Conservation (phyloP, 805 yeast species). For the Cyberlindnera galapagoensis region DNA sequence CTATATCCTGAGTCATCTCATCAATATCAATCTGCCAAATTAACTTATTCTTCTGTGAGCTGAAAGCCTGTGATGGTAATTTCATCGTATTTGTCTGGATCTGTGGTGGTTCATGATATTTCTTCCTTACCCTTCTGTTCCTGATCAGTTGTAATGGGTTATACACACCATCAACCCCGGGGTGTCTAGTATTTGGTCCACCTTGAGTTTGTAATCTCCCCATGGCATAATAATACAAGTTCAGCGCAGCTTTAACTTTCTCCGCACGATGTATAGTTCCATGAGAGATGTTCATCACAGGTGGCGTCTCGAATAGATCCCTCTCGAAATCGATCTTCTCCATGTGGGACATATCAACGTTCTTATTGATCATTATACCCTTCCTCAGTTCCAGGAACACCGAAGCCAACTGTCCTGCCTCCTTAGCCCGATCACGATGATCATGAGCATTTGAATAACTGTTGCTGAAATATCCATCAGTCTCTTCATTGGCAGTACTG, state of each 20-base stretch:
- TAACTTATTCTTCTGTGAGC: conserved; percentile 38
- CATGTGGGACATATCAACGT: conserved; percentile 27
- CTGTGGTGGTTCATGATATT: conserved; percentile 41
- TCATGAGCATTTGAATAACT: conserved; percentile 10
- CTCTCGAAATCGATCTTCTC: conserved; percentile 17
- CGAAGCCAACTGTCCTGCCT: conserved; percentile 33
- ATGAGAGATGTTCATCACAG: conserved; percentile 25
- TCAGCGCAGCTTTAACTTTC: conserved; percentile 36
- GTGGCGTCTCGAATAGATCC: conserved; percentile 10
- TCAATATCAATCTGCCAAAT: conserved; percentile 61
- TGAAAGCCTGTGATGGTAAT: conserved; percentile 60
- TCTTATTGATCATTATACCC: conserved; percentile 35
- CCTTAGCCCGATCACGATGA: conserved; percentile 15
- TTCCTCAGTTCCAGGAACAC: conserved; percentile 37
- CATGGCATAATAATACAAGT: conserved; percentile 19
- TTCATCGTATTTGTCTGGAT: conserved; percentile 44
- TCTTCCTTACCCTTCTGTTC: conserved; percentile 54
- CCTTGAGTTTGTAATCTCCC: conserved; percentile 20
- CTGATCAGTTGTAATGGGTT: conserved; percentile 82
- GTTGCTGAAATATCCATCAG: conserved; percentile 1
- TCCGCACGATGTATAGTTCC: conserved; percentile 41
- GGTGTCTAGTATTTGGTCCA: conserved; percentile 10
- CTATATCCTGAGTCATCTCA: conserved; percentile 49
- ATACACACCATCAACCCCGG: conserved; percentile 59
- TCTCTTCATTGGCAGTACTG: conserved; percentile 2